Percentiles rank a stretch among this genome's conserved stretches.
These are phyloP conservation scores for Starmera amethionina DNA, from an alignment of 805 yeast genomes.

Conservation along the genomic window DNA sequence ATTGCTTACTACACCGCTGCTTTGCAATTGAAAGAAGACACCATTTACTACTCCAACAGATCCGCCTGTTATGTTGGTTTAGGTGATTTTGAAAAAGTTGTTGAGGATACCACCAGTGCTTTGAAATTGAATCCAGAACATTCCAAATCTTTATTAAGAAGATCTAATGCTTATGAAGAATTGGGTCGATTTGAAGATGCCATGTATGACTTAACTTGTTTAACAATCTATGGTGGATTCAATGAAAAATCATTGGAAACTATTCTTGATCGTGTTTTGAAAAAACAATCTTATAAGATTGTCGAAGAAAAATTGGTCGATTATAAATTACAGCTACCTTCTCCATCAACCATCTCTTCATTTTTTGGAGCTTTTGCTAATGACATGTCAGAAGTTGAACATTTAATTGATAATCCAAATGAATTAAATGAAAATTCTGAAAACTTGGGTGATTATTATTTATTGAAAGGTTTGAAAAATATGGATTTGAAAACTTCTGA, in stretches of 20 bases:
- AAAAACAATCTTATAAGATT: conserved; percentile 65
- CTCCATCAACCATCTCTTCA: conserved; percentile 74
- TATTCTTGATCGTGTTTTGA: conserved; percentile 79
- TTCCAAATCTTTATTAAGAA: conserved; percentile 82
- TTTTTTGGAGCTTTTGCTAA: conserved; percentile 72
- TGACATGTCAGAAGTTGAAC: conserved; percentile 28
- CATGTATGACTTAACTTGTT: conserved; percentile 83
- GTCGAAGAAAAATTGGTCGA: conserved; percentile 49
- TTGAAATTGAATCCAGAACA: conserved; percentile 81
- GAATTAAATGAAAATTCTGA: conserved; percentile 20
- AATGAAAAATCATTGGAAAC: conserved; percentile 68
- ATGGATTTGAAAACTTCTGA: conserved; percentile 33
- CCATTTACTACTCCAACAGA: conserved; percentile 88
- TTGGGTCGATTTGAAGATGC: conserved; percentile 74
- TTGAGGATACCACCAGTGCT: conserved; percentile 83
- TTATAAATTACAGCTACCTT: conserved; percentile 44
- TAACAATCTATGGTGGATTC: conserved; percentile 78
- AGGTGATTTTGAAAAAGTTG: conserved; percentile 70
- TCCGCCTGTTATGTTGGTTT: conserved; percentile 91
- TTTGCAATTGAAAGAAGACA: conserved; percentile 63
- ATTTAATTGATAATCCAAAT: conserved; percentile 37
- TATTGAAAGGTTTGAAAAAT: conserved; percentile 55
- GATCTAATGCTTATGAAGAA: conserved; percentile 87
- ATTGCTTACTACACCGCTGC: conserved; percentile 75
- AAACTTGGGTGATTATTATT: conserved; percentile 53